phyloP scores from a whole-genome alignment of 2,329 filamentous ascomycete genomes.

The Neopestalotiopsis sp. region DNA sequence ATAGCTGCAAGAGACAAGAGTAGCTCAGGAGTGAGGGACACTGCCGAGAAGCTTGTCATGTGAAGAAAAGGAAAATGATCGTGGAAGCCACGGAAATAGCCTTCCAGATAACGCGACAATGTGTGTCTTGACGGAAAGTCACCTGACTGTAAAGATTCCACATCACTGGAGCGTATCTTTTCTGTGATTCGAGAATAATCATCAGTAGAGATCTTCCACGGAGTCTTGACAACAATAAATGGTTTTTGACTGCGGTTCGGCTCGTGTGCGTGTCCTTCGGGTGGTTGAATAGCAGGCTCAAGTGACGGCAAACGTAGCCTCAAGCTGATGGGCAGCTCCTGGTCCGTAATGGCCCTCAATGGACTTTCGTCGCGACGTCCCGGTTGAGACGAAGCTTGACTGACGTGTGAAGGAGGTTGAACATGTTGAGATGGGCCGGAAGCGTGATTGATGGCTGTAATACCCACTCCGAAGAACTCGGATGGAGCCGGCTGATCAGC shows the following conservation, averaged over 20 bases:
- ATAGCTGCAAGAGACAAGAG: constrained; percentile 55
- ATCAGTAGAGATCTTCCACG: neutral
- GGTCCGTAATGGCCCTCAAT: neutral
- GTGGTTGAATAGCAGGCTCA: neutral
- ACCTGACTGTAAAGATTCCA: neutral
- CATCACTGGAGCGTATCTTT: neutral
- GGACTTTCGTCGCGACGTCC: neutral
- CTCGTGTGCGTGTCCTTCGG: neutral
- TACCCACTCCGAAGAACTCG: neutral
- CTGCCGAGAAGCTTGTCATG: constrained; percentile 50
- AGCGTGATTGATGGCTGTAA: neutral
- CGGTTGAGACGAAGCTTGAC: neutral
- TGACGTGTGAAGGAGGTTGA: neutral
- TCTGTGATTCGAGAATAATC: neutral
- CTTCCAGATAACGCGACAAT: constrained; percentile 53
- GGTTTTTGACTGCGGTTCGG: neutral
- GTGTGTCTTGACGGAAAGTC: constrained; percentile 51
- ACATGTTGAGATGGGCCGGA: neutral
- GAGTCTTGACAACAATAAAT: neutral
- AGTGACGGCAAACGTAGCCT: neutral
- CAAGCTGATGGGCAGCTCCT: neutral
- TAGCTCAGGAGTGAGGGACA: constrained; percentile 50
- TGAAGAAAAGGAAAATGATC: constrained; percentile 58
- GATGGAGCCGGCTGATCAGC: neutral
- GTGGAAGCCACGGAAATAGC: constrained; percentile 55